Evolutionary conservation across 2,329 filamentous ascomycete species (phyloP), one percentile per base, ranked within the genome.

Genomic region (Aspergillus fumigatus): DNA sequence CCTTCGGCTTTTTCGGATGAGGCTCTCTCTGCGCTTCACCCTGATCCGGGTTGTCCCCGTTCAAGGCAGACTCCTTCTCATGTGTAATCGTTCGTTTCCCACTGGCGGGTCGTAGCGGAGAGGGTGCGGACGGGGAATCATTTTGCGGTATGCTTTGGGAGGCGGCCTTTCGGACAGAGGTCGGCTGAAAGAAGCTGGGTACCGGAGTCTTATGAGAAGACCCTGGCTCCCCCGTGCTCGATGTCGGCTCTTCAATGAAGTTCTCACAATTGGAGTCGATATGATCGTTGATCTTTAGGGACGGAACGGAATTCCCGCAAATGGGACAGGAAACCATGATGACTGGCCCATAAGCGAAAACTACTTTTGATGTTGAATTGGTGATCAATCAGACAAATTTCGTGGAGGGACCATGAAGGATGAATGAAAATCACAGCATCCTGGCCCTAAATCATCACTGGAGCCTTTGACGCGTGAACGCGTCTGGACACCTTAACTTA

Each of bases 251-350:
- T 56, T 88, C 77, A 60, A 94, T 72, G 70, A 87, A 87, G 38
- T 79, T 80, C 58, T 83, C 74, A 77, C 93, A 97, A 62, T 83
- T 84, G 29, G 90, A 93, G 76, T 97, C 94, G 70, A 97, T 85
- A 74, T 97, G 93, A 64, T 82, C 82, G 76, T 97, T 97, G 79
- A 97, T 97, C 63, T 88, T 84, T 17, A 67, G 57, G 38, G 67
- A 65, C 4, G 69, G 43, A 19, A 72, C 70, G 55, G 81, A 79
- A 66, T 88, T 88, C 68, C 84, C 81, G 78, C 92, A 96, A 63
- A 92, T 89, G 17, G 92, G 92, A 70, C 92, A 96, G 66, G 85
- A 83, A 64, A 95, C 89, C 80, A 77, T 77, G 53, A 38, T 65
- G 57, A 47, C 38, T 51, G 21, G 21, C 19, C 27, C 52, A 57